These are phyloP conservation scores for Umbilicus rupestris DNA, from an alignment of 164 flowering plant genomes.

Conservation along the genomic window DNA sequence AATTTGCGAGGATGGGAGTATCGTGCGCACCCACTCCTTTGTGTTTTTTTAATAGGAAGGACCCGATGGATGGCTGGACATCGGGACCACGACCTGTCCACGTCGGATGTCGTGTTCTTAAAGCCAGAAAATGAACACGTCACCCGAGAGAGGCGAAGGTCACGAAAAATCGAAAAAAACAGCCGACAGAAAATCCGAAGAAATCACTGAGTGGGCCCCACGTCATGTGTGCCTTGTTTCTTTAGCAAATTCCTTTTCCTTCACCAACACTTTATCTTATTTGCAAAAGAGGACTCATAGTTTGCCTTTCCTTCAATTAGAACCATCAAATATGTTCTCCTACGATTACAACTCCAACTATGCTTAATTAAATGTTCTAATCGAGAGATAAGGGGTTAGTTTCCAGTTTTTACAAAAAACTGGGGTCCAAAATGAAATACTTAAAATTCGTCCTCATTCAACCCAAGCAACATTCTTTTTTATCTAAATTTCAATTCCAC, in stretches of 20 bases:
- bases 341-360: too few species aligned
- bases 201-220: background rate
- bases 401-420: conserved; percentile 7
- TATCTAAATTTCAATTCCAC: background rate
- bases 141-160: background rate
- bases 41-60: background rate
- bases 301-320: background rate
- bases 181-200: background rate
- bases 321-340: too few species aligned
- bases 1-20: background rate
- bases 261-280: background rate
- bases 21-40: conserved; percentile 1
- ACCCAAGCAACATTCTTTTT: background rate
- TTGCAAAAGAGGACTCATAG: background rate
- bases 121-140: background rate
- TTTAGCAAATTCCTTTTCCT: background rate
- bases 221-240: background rate
- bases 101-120: background rate
- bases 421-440: conserved; percentile 19
- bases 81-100: conserved; percentile 1
- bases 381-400: background rate
- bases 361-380: too few species aligned
- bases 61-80: background rate
- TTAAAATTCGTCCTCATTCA: conserved; percentile 9
- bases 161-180: background rate